Conservation (phyloP, 352 stramenopile species). For the Blastocystis sp. region DNA sequence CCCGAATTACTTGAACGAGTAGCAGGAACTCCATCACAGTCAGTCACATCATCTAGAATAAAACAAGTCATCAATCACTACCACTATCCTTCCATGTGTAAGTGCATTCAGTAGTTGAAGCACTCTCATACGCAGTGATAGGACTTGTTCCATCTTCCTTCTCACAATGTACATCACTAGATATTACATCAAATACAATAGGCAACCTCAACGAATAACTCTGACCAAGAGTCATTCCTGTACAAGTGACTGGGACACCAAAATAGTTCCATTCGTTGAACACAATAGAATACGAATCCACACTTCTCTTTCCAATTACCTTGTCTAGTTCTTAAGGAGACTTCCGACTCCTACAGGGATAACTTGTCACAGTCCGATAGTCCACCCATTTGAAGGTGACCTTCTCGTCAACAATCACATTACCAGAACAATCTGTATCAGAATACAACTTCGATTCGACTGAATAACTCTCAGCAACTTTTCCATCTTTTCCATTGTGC, state of each 20-base stretch:
- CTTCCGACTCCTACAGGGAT: not conserved
- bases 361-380: not conserved
- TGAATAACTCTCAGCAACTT: not conserved
- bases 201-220: not conserved
- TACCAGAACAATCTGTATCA: not conserved
- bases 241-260: not conserved
- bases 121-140: not conserved
- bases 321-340: not conserved
- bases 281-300: not conserved
- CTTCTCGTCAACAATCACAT: not conserved
- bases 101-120: not conserved
- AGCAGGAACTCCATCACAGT: not conserved
- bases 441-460: not conserved
- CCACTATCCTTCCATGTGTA: not conserved
- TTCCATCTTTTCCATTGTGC: not conserved
- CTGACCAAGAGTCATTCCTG: not conserved
- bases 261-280: conserved; percentile 25
- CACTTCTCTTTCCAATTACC: not conserved
- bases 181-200: not conserved
- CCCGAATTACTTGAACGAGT: not conserved
- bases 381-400: not conserved
- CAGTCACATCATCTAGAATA: not conserved
- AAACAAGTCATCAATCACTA: not conserved
- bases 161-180: not conserved
- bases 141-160: not conserved